Evolutionary conservation across 768 basidiomycete genomes (phyloP).

Genomic region (Phanerochaete carnosa): DNA sequence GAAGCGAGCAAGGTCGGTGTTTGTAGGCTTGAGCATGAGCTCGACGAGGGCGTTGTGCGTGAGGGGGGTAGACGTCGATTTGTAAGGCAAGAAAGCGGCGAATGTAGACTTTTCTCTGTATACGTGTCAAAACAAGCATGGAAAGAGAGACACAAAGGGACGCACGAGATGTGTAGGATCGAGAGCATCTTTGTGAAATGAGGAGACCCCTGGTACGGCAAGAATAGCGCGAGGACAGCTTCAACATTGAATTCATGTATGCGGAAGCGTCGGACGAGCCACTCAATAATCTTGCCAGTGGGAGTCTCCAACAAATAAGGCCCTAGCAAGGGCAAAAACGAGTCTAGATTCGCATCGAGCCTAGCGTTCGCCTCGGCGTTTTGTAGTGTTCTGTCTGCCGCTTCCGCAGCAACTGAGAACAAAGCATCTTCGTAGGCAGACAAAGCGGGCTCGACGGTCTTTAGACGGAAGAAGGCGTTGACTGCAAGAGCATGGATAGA

Average conservation of each 20-base stretch:
- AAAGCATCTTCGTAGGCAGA: conserved; percentile 62
- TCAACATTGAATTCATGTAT: conserved; percentile 92
- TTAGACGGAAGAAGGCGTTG: conserved; percentile 75
- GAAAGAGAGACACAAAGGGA: conserved; percentile 1
- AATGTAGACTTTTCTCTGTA: conserved; percentile 58
- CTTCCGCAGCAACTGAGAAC: conserved; percentile 78
- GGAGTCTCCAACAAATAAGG: conserved; percentile 80
- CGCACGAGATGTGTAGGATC: conserved; percentile 75
- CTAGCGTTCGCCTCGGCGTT: conserved; percentile 56
- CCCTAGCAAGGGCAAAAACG: conserved; percentile 68
- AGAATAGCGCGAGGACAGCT: conserved; percentile 71
- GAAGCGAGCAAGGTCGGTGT: conserved; percentile 70
- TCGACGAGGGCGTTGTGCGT: conserved; percentile 69
- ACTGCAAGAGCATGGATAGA: conserved; percentile 76
- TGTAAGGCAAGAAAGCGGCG: conserved; percentile 70
- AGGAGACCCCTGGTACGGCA: conserved; percentile 93
- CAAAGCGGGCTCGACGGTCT: conserved; percentile 56
- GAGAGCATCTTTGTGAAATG: conserved; percentile 93
- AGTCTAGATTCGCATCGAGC: conserved; percentile 58
- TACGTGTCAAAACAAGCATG: not conserved
- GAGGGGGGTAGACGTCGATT: conserved; percentile 73
- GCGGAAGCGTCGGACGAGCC: conserved; percentile 91
- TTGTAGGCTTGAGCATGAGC: conserved; percentile 60
- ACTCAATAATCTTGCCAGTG: conserved; percentile 83
- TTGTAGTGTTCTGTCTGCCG: conserved; percentile 76